phyloP scores from a whole-genome alignment of 441 rosid genomes.

The Gossypium gossypioides region DNA sequence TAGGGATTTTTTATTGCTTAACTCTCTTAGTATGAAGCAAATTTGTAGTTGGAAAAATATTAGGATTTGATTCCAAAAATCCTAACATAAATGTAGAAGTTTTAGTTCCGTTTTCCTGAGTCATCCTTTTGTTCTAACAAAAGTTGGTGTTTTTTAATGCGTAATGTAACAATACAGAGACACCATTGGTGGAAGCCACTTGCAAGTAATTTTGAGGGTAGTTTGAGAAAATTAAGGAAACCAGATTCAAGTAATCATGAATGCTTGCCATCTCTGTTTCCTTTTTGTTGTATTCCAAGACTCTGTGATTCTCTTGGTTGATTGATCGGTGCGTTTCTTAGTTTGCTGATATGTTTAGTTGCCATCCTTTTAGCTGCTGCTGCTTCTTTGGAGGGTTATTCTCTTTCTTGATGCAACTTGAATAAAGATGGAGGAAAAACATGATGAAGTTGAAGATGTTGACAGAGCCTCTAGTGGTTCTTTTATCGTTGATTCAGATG shows the following conservation, averaged over 20 bases:
- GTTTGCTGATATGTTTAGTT: slow-evolving; percentile 8
- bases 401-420: neutral
- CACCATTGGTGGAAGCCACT: neutral
- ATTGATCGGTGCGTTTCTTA: neutral
- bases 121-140: neutral
- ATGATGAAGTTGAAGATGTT: slow-evolving; percentile 37
- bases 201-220: neutral
- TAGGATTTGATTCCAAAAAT: neutral
- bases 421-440: slow-evolving; percentile 40
- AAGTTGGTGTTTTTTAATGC: neutral
- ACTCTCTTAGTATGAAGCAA: neutral
- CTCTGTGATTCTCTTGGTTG: neutral
- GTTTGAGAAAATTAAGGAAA: neutral
- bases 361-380: slow-evolving; percentile 10
- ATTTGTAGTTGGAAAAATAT: neutral
- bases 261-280: neutral
- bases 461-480: slow-evolving; percentile 48
- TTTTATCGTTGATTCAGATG: slow-evolving; percentile 45
- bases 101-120: neutral
- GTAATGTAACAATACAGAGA: neutral
- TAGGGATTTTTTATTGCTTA: neutral
- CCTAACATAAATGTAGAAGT: neutral
- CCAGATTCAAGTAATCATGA: neutral
- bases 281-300: neutral
- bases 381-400: slow-evolving; percentile 9